A percentile compares a stretch with the other conserved stretches of the same genome.
Conservation (phyloP, 2,329 filamentous ascomycete genomes). For the Hypoxylon sp. region DNA sequence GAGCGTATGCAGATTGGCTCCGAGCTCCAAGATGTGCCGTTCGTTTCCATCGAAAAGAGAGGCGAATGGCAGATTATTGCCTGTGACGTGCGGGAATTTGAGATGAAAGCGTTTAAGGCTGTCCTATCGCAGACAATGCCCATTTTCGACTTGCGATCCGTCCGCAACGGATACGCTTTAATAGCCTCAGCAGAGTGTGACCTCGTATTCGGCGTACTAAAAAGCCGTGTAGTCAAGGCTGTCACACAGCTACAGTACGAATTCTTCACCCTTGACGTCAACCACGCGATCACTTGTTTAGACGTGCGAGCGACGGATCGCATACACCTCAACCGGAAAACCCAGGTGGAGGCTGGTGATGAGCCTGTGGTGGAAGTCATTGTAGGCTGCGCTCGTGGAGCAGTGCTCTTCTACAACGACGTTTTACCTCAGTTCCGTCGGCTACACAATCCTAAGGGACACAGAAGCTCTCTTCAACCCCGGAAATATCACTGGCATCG, state of each 20-base stretch:
- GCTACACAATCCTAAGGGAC: slow-evolving; percentile 57
- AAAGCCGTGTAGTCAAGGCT: slow-evolving; percentile 51
- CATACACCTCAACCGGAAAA: slow-evolving; percentile 54
- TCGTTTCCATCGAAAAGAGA: slow-evolving; percentile 63
- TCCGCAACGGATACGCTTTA: slow-evolving; percentile 71
- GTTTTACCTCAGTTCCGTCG: slow-evolving; percentile 72
- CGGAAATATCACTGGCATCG: slow-evolving; percentile 93
- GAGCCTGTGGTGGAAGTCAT: slow-evolving; percentile 76
- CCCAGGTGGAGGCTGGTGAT: slow-evolving; percentile 50
- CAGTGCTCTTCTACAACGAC: slow-evolving; percentile 86
- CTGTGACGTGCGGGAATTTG: slow-evolving; percentile 58
- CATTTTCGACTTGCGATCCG: slow-evolving; percentile 66
- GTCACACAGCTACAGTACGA: slow-evolving; percentile 67
- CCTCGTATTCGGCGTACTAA: slow-evolving; percentile 73
- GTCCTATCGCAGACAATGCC: slow-evolving; percentile 57
- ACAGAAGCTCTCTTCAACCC: slow-evolving; percentile 67
- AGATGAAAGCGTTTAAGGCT: slow-evolving; percentile 53
- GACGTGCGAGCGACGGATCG: slow-evolving; percentile 68
- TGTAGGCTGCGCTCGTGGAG: slow-evolving; percentile 82
- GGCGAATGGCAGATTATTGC: slow-evolving; percentile 61
- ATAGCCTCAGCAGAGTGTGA: slow-evolving; percentile 67
- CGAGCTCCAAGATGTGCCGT: slow-evolving; percentile 61
- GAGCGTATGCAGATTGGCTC: slow-evolving; percentile 58
- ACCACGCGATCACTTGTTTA: slow-evolving; percentile 76
- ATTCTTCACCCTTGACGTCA: slow-evolving; percentile 71